Evolutionary conservation across 306 rosid genomes (phyloP).

Genomic region (Rosa chinensis): DNA sequence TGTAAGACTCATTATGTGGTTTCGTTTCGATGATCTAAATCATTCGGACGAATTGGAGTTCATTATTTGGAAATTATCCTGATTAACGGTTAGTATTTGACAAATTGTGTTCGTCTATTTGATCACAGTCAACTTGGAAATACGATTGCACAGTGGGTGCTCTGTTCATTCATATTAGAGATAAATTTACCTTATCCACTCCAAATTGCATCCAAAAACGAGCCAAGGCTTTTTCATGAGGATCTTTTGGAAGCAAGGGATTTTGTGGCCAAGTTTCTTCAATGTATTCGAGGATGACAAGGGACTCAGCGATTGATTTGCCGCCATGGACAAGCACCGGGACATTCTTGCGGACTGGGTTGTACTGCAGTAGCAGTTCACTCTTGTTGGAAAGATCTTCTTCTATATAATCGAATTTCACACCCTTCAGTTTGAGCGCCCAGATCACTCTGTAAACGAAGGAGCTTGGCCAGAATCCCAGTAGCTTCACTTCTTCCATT

Average conservation of each 20-base stretch:
- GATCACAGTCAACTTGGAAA: too few species aligned
- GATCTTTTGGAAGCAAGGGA: conserved; percentile 33
- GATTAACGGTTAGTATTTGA: too few species aligned
- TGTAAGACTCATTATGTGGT: too few species aligned
- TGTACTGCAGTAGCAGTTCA: conserved; percentile 31
- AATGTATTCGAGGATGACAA: conserved; percentile 48
- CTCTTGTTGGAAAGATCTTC: conserved; percentile 47
- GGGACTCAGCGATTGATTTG: conserved; percentile 43
- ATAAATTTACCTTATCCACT: conserved; percentile 34
- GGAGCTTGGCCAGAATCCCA: conserved; percentile 50
- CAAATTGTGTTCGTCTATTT: too few species aligned
- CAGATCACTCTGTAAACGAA: conserved; percentile 41
- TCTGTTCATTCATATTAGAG: too few species aligned
- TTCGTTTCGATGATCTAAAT: too few species aligned
- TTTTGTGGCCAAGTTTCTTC: conserved; percentile 35
- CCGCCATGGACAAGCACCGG: conserved; percentile 54
- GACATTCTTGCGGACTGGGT: conserved; percentile 46
- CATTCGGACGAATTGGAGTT: too few species aligned
- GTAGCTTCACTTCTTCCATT: conserved; percentile 52
- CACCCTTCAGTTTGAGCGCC: conserved; percentile 51
- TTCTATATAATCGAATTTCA: conserved; percentile 40
- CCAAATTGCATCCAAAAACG: conserved; percentile 37
- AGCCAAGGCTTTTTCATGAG: conserved; percentile 33
- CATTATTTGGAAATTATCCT: too few species aligned
- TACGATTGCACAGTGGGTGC: background rate